Evolutionary conservation across 768 basidiomycete genomes (phyloP).

Genomic region (Cystofilobasidium macerans): DNA sequence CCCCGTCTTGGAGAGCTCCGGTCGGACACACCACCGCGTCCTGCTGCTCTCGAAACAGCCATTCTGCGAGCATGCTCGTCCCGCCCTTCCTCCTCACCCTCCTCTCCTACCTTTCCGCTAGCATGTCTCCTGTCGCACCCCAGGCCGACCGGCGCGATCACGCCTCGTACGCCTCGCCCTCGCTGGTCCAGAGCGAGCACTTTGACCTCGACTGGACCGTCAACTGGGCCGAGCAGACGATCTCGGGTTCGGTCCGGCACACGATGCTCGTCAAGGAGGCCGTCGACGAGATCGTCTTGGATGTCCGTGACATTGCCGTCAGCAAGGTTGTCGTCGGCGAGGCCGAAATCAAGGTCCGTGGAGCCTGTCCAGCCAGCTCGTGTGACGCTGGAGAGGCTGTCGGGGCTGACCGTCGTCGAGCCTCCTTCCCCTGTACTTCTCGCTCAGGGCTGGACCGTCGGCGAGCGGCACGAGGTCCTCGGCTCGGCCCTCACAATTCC

Average conservation of each 20-base stretch:
- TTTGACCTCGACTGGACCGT: constrained; percentile 66
- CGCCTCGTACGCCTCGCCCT: constrained; percentile 74
- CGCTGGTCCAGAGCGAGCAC: constrained; percentile 54
- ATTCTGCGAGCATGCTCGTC: neutral
- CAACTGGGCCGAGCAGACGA: constrained; percentile 54
- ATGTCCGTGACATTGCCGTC: constrained; percentile 61
- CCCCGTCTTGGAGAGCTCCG: too few species aligned
- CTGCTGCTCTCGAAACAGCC: too few species aligned
- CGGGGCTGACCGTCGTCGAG: neutral
- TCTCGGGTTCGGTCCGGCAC: constrained; percentile 59
- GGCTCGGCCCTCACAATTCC: constrained; percentile 61
- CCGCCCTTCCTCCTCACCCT: neutral
- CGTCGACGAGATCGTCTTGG: constrained; percentile 47
- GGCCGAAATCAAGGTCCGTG: constrained; percentile 14
- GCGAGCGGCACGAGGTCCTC: constrained; percentile 55
- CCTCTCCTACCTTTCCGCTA: neutral
- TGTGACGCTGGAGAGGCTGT: neutral
- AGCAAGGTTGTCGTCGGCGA: constrained; percentile 30
- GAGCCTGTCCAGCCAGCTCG: neutral
- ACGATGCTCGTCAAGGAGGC: constrained; percentile 48
- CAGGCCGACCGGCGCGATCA: constrained; percentile 28
- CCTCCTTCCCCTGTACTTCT: neutral
- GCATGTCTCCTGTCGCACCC: neutral
- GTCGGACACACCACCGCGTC: too few species aligned
- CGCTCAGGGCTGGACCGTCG: constrained; percentile 41